Base-by-base conservation (phyloP, 1,284 basidiomycete genomes). In the Melampsora americana region DNA sequence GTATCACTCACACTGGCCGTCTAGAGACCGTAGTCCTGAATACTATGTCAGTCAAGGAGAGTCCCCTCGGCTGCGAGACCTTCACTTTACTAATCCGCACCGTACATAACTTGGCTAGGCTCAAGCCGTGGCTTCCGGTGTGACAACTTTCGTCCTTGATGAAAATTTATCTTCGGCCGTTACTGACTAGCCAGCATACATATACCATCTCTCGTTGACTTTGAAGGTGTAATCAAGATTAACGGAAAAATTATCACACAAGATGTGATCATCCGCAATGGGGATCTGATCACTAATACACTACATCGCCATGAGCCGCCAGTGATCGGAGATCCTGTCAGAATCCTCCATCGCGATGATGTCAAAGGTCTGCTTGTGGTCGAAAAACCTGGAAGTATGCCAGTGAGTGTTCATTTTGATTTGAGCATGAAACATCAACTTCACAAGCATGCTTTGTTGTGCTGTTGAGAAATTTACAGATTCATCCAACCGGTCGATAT, bases 301-400 rank as follows among this genome's bases (percentile, higher is more conserved):
- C 93, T 95, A 1, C 95, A 97, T 83, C 86, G 93, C 20, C 96
- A 99, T 82, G 96, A 99, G 83, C 95, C 96, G 4, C 93, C 96
- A 0, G 90, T 99, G 2, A 91, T 93, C 0, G 89, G 91, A 6
- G 92, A 88, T 12, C 92, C 92, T 0, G 89, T 99, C 69, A 88
- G 90, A 78, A 87, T 99, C 62, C 85, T 97, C 7, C 84, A 87
- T 79, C 87, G 90, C 62, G 92, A 97, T 83, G 86, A 86, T 20
- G 89, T 91, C 78, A 87, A 89, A 48, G 88, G 91, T 78, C 91
- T 96, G 78, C 87, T 98, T 35, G 92, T 98, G 16, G 91, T 99
- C 39, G 90, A 95, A 81, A 97, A 97, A 85, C 94, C 94, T 5
- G 94, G 93, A 20, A 92, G 91, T 81, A 92, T 96, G 82, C 77